These are phyloP conservation scores for Thelonectria blattea DNA, from an alignment of 2,329 filamentous ascomycete genomes.

Conservation along the genomic window DNA sequence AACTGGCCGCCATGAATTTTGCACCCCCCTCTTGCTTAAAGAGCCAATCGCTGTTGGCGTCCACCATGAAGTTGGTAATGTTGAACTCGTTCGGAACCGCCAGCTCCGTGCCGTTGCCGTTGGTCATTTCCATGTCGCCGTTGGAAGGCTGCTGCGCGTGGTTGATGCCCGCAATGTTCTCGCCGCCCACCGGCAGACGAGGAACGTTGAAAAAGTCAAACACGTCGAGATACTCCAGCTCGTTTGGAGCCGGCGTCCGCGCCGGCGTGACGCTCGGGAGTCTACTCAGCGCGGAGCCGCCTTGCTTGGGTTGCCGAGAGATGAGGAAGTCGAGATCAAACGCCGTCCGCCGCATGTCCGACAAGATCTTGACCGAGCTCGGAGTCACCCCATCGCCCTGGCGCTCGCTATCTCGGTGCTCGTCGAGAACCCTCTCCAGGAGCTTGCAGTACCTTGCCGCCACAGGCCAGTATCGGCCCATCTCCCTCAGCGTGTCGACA, in stretches of 20 bases:
- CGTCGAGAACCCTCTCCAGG: slow-evolving; percentile 82
- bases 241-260: slow-evolving; percentile 76
- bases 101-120: slow-evolving; percentile 36
- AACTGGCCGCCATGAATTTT: slow-evolving; percentile 37
- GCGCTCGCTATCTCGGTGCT: slow-evolving; percentile 79
- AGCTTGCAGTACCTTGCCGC: slow-evolving; percentile 82
- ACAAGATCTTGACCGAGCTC: slow-evolving; percentile 82
- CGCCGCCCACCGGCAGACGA: slow-evolving; percentile 62
- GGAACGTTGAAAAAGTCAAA: slow-evolving; percentile 97
- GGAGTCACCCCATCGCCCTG: slow-evolving; percentile 78
- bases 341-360: slow-evolving; percentile 89
- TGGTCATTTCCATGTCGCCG: slow-evolving; percentile 39
- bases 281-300: slow-evolving; percentile 48
- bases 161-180: slow-evolving; percentile 37
- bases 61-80: slow-evolving; percentile 79
- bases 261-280: slow-evolving; percentile 63
- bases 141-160: slow-evolving; percentile 28
- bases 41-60: slow-evolving; percentile 77
- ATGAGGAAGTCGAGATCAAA: slow-evolving; percentile 92
- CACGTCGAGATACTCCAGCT: slow-evolving; percentile 88
- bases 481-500: slow-evolving; percentile 78
- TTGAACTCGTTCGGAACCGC: slow-evolving; percentile 68
- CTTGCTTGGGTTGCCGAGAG: slow-evolving; percentile 72
- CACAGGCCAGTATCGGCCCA: slow-evolving; percentile 86
- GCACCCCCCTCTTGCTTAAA: slow-evolving; percentile 57